Base-by-base conservation (phyloP, 192 early-diverging fungal species). In the Coemansia sp. region DNA sequence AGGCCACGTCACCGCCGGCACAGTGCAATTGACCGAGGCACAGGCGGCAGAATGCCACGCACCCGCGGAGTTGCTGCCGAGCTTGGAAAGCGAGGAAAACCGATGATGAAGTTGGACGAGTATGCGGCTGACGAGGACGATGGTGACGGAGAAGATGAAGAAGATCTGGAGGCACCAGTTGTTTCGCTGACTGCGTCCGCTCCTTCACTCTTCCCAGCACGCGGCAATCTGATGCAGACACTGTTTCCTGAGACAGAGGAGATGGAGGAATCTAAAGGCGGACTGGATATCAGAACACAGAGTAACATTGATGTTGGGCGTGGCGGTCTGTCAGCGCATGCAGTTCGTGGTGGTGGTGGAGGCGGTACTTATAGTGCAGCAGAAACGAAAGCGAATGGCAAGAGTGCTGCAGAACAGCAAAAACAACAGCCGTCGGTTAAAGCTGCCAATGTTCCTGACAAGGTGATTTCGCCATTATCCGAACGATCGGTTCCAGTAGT, bases 401-500 rank as follows among this genome's bases (percentile, higher is more conserved):
- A 32, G 42, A 2, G 22, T 9, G 16, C 0, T 16, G 55, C 32
- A 4, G 7, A 16, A 16, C 14, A 25, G 20, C 43, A 20, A 32
- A 19, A 42, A 41, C 53, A 13, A 10, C 8, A 13, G 39, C 45
- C 58, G 38, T 37, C 16, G 5, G 58, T 61, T 41, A 42, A 49
- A n/a, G 12, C 53, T 3, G 10, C 53, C 53, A 19, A 14, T 16
- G 10, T 22, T 2, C 14, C 10, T 2, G 48, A 12, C 41, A 38
- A 11, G 45, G 55, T 51, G 39, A 55, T 80, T 13, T 76, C 79
- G 50, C 79, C 74, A 48, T 71, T 58, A 48, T 76, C 79, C 42
- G 67, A 69, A 20, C 58, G 54, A 16, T 76, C 74, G 0, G 72
- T 83, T 12, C 76, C 81, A 2, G 76, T 83, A 32, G 75, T 77